Conservation (phyloP, 805 yeast genomes). For the Ogataea dorogensis region DNA sequence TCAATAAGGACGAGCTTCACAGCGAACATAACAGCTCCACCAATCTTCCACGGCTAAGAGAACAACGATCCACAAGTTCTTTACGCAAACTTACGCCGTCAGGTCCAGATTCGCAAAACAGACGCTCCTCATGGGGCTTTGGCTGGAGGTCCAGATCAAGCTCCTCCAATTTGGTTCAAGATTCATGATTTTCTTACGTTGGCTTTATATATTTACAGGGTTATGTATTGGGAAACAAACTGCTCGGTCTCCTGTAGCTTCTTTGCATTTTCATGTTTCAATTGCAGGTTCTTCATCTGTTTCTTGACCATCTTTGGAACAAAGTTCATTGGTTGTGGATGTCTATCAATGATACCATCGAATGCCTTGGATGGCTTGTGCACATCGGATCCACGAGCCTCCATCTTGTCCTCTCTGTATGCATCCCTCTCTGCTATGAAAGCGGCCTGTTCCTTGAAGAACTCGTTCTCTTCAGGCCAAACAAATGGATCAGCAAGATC, state of each 20-base stretch:
- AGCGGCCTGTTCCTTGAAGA: constrained; percentile 31
- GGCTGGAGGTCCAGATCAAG: constrained; percentile 26
- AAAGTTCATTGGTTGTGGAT: constrained; percentile 63
- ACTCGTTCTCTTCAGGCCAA: constrained; percentile 73
- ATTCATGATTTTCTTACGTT: constrained; percentile 7
- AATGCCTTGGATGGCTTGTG: constrained; percentile 68
- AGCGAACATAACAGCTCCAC: constrained; percentile 10
- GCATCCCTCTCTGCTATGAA: constrained; percentile 46
- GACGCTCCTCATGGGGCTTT: constrained; percentile 27
- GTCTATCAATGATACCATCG: constrained; percentile 60
- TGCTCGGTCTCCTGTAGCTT: constrained; percentile 31
- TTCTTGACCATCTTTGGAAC: constrained; percentile 50
- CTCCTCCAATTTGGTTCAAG: constrained; percentile 12
- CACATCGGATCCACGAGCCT: constrained; percentile 61
- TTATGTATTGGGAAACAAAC: constrained; percentile 40
- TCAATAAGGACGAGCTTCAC: constrained; percentile 35
- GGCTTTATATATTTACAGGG: constrained; percentile 26
- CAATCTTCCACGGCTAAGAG: constrained; percentile 16
- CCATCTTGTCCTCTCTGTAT: constrained; percentile 50
- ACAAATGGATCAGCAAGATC: constrained; percentile 94
- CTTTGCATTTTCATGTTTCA: constrained; percentile 32
- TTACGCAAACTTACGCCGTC: constrained; percentile 10
- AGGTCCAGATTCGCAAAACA: constrained; percentile 10
- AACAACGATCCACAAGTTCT: constrained; percentile 13
- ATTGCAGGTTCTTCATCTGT: constrained; percentile 47